Base-by-base conservation (phyloP, 1,284 basidiomycete genomes). In the Tilletia indica region DNA sequence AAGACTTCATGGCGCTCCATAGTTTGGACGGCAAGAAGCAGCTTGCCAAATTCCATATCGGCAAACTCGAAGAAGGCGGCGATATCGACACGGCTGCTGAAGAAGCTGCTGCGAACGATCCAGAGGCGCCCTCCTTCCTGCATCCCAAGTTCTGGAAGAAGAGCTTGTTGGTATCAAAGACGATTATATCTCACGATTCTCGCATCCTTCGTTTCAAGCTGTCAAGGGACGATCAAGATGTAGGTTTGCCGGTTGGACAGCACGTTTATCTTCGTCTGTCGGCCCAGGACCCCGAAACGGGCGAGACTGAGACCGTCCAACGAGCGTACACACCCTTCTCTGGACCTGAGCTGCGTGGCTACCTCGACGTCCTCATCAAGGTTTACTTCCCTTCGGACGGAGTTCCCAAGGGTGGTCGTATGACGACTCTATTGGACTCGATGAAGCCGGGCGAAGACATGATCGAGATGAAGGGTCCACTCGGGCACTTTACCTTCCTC, bases 301-400 rank as follows among this genome's bases (percentile, higher is more conserved):
- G 48, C 42, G 76, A 81, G 49, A 86, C 86, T 21, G 87, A 89
- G 73, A 73, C 89, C 0, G 86, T 90, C 0, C 89, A 90, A 75
- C 85, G 89, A 36, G 89, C 89, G 0, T 91, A 91, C 75, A 91
- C 90, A 2, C 90, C 90, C 0, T 86, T 90, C 48, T 89, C 88
- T 19, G 79, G 79, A 66, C 81, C 85, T 63, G 81, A 84, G 39
- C 86, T 86, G 9, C 83, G 82, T 34, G 90, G 89, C 0, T 86
- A 82, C 70, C 85, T 90, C 45, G 89, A 82, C 64, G 80, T 82
- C 45, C 71, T 82, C 12, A 85, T 90, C 84, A 91, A 90, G 87
- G 78, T 88, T 66, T 90, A 90, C 79, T 85, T 87, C 72, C 86
- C 89, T 3, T 85, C 78, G 19, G 71, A 76, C 0, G 75, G 77